Evolutionary conservation across 805 yeast genomes (phyloP), one percentile per base, ranked within the genome.

Genomic region (Grigorovia humatica): DNA sequence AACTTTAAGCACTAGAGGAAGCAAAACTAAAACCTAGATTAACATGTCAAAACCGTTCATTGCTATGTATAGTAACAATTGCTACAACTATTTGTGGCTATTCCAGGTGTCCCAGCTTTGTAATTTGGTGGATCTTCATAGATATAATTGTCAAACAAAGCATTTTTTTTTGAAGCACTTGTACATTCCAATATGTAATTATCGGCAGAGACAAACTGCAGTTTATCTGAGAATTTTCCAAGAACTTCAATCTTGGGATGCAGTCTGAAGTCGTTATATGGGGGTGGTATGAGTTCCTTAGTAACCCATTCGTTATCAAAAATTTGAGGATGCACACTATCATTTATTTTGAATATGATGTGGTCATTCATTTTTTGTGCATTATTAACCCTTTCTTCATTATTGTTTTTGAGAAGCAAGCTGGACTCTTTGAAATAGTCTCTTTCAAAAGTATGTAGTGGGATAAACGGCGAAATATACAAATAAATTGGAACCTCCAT

Each of bases 401-500:
- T n/a, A 12, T 38, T 38, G 6, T n/a, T 38, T 2, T 38, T 35
- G 13, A 35, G 13, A 4, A 35, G n/a, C 17, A 45, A 12, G 11
- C 47, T 17, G 11, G 51, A 43, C n/a, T 48, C 51, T 8, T 44
- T 30, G 18, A 48, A 48, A 35, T 48, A 50, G 18, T 47, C 38
- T 18, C 43, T 20, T 9, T 60, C 52, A 17, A 62, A 57, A 2
- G 66, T 70, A 20, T 65, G 62, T 17, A 91, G 74, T 0, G 91
- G 78, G 5, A 93, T 85, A 65, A 86, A 85, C 7, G 98, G 97
- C 5, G 84, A 78, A 27, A 88, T 83, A 66, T 84, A 87, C 38
- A 88, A 66, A 30, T 76, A 78, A 4, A 91, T 74, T 0, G 98
- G 98, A 55, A 91, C 72, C 0, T 96, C 84, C 0, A 97, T 97